Evolutionary conservation across 345 rosid species (phyloP).

Genomic region (Citrus trifoliata): DNA sequence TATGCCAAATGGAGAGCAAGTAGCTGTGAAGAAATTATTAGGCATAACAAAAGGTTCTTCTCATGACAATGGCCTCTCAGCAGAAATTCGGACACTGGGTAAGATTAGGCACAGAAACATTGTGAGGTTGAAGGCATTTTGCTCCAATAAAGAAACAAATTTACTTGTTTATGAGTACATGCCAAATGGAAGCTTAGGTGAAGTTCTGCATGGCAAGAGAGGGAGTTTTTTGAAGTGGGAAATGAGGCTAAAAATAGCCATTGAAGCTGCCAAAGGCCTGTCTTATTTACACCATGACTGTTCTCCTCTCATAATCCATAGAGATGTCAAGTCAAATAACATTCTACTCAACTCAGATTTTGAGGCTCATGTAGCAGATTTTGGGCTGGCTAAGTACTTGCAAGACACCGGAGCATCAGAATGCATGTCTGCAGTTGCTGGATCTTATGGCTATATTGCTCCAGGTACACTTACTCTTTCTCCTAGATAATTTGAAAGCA

Average conservation of each 20-base stretch:
- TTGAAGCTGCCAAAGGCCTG: constrained; percentile 87
- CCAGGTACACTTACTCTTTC: constrained; percentile 55
- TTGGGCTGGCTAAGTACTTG: constrained; percentile 88
- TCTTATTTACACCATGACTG: constrained; percentile 97
- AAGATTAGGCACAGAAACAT: constrained; percentile 88
- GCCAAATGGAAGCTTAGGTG: constrained; percentile 95
- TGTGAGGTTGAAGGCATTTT: constrained; percentile 78
- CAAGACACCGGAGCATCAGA: constrained; percentile 76
- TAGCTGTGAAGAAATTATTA: constrained; percentile 83
- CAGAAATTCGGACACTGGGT: constrained; percentile 87
- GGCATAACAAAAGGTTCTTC: constrained; percentile 59
- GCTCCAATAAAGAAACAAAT: constrained; percentile 79
- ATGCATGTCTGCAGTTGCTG: constrained; percentile 96
- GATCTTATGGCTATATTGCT: constrained; percentile 95
- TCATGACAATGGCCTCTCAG: constrained; percentile 83
- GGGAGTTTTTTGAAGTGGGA: constrained; percentile 72
- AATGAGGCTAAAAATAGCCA: constrained; percentile 72
- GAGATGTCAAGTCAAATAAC: constrained; percentile 93
- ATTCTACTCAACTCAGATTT: constrained; percentile 75
- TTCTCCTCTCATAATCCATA: constrained; percentile 79
- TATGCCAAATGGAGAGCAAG: constrained; percentile 84
- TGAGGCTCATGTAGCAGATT: constrained; percentile 98
- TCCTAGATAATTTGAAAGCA: neutral
- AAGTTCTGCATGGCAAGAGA: constrained; percentile 76
- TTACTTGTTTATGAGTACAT: constrained; percentile 89